Evolutionary conservation across 169 alveolate genomes (phyloP), one percentile per base, ranked within the genome.

Genomic region (Eimeria acervulina): DNA sequence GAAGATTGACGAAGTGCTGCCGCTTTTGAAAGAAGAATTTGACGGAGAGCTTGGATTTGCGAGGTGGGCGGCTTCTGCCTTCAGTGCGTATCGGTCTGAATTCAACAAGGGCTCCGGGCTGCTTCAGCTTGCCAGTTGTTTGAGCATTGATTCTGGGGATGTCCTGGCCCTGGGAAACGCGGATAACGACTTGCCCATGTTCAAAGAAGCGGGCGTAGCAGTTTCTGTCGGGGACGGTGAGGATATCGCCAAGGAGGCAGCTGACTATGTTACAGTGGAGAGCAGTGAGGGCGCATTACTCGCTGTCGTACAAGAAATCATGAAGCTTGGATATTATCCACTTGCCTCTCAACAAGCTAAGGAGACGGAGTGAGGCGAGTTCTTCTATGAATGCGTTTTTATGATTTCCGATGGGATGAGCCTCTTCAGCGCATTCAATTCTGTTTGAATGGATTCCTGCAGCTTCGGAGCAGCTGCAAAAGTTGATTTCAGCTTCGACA

Each of bases 161-260:
- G 97, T 97, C 61, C 55, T 97, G 51, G 97, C 96, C 21, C 94
- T 97, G 51, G 98, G 98, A 3, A 98, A 97, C 84, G 98, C 97
- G 0, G 98, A 97, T 52, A 97, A 97, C 89, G 98, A 97, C 90
- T 94, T 97, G 28, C 96, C 96, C 78, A 80, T 97, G 95, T 90
- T 97, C n/a, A 70, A 88, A 2, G 97, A 91, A 7, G 93, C 95
- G 12, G 97, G 97, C 38, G 44, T 84, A 40, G 93, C 98, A 15
- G 97, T 97, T 19, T 95, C 97, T 4, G 97, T 97, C 15, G 80
- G 76, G 7, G 97, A 97, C 93, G 98, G 98, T 28, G 66, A 36
- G 2, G 47, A 33, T n/a, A 31, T 38, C 15, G 94, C 63, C 44
- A 61, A 59, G 83, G 51, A 87, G 28, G 94, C 94, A 23, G 94